phyloP scores from a whole-genome alignment of 1,284 basidiomycete genomes.

The Retiboletus flavoniger region DNA sequence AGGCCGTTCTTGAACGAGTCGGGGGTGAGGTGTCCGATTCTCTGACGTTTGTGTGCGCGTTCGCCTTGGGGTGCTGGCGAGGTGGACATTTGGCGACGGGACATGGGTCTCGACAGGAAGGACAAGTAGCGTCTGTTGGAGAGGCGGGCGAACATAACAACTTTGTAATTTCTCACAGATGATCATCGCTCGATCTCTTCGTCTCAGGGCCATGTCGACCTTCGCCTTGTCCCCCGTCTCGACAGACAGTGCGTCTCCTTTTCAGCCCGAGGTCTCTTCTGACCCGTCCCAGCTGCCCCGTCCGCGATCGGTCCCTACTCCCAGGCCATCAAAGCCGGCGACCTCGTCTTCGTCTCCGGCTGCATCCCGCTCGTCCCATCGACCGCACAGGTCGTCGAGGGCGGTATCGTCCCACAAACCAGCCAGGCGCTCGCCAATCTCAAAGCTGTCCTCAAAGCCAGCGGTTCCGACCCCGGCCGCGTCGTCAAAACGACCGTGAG shows the following conservation, averaged over 20 bases:
- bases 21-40: conserved; percentile 53
- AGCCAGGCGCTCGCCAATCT: conserved; percentile 87
- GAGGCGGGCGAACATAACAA: conserved; percentile 11
- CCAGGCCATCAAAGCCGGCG: conserved; percentile 84
- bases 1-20: conserved; percentile 79
- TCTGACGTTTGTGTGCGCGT: conserved; percentile 54
- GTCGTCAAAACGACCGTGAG: conserved; percentile 85
- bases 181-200: not conserved
- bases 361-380: conserved; percentile 84
- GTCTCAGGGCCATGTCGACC: conserved; percentile 38
- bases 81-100: conserved; percentile 51
- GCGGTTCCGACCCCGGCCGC: conserved; percentile 73
- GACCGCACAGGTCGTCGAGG: conserved; percentile 71
- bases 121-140: no score
- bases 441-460: conserved; percentile 79
- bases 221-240: conserved; percentile 55
- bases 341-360: conserved; percentile 88
- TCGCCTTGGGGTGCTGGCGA: conserved; percentile 43
- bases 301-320: conserved; percentile 89
- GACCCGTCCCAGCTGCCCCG: conserved; percentile 62
- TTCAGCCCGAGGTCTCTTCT: not conserved
- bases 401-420: conserved; percentile 84
- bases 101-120: no score
- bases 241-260: conserved; percentile 44
- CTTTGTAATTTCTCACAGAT: not conserved